Evolutionary conservation across 179 eudicot species (phyloP), one percentile per base, ranked within the genome.

Genomic region (Actinidia arguta): DNA sequence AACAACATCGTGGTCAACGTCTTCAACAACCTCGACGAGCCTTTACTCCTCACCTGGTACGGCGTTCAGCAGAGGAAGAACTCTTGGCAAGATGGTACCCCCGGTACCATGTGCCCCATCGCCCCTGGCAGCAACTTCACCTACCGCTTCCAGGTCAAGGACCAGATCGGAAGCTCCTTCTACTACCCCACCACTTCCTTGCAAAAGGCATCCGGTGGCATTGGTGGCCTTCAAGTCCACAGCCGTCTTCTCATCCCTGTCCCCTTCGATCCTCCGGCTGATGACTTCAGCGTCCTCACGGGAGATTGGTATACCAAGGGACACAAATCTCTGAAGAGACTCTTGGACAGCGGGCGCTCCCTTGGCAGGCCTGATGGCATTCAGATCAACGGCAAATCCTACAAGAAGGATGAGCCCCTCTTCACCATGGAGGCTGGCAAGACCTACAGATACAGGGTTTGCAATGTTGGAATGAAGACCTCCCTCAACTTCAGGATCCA

Each of bases 41-140:
- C 89, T 36, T 80, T 86, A 69, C 87, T 86, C 75, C 61, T 86
- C 39, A 78, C 83, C 25, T 86, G 83, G 83, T 48, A 84, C 20
- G 89, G 87, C 22, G 71, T 87, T 44, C 89, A 87, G 59, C 89
- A 87, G 25, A 78, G 87, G 75, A 84, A 82, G 79, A 87, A 84
- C 64, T 82, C 83, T 4, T 87, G 89, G 89, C 76, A 56, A 11
- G 89, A 87, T 48, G 89, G 89, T 2, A 80, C 80, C 47, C 80
- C 20, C 0, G 89, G 89, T 4, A 87, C 89, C 55, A 85, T 51
- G 75, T 87, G 89, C 77, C 87, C 89, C n/a, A 87, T 87, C 63
- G 50, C 9, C 67, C 89, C 89, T 1, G 83, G 87, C 1, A 56
- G 62, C 0, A 86, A 86, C 62, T 81, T 13, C 61, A 86, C 89